Percentiles rank a stretch among this genome's conserved stretches.
Evolutionary conservation across 129 eudicot genomes (phyloP).

Genomic region (Escallonia herrerae): DNA sequence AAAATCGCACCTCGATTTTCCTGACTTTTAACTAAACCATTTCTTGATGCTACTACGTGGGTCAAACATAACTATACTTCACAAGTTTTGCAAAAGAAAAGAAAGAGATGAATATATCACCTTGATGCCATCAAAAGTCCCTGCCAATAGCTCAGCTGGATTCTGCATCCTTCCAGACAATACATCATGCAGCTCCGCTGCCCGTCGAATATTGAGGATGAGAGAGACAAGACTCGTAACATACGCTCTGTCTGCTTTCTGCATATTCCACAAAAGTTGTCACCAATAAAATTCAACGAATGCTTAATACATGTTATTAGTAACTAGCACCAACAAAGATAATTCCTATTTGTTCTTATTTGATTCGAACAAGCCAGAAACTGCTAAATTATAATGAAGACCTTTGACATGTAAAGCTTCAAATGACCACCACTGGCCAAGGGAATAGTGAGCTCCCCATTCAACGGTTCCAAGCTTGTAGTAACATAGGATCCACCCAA

Average conservation of each 20-base stretch:
- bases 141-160: constrained; percentile 61
- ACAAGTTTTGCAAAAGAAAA: not conserved
- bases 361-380: not conserved
- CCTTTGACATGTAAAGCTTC: constrained; percentile 81
- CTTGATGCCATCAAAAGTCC: constrained; percentile 72
- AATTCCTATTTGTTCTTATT: too few relatives aligned
- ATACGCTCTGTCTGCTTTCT: constrained; percentile 72
- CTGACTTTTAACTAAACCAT: too few relatives aligned
- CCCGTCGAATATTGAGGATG: constrained; percentile 38
- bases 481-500: constrained; percentile 76
- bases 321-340: too few relatives aligned
- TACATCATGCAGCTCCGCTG: constrained; percentile 43
- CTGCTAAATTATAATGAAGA: constrained; percentile 6
- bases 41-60: too few relatives aligned
- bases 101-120: constrained; percentile 21
- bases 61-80: not conserved
- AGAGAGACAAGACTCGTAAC: constrained; percentile 44
- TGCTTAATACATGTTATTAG: not conserved
- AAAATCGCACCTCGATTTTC: too few relatives aligned
- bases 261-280: constrained; percentile 14
- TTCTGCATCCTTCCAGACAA: constrained; percentile 27
- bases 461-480: constrained; percentile 26
- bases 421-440: constrained; percentile 41
- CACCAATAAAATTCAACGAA: not conserved
- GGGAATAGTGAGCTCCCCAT: constrained; percentile 60